Conservation (phyloP, 2,329 filamentous ascomycete species). For the Elsinoe arachidis region DNA sequence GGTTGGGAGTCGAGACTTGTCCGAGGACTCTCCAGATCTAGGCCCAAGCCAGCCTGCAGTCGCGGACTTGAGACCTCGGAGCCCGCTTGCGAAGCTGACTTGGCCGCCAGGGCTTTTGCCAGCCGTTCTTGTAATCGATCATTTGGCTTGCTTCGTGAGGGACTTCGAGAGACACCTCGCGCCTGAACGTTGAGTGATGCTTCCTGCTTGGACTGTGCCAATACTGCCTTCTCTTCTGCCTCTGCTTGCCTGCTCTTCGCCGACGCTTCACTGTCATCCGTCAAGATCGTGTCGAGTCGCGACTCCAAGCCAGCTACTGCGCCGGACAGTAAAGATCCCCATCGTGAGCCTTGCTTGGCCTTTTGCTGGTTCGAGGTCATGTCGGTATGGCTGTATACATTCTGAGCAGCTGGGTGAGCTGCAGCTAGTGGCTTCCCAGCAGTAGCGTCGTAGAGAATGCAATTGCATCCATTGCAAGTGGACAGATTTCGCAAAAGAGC, state of each 20-base stretch:
- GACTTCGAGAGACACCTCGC: constrained; percentile 44
- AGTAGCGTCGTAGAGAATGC: background rate
- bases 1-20: constrained; percentile 37
- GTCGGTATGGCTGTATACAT: background rate
- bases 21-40: constrained; percentile 35
- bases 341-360: constrained; percentile 21
- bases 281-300: constrained; percentile 80
- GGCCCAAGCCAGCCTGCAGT: constrained; percentile 41
- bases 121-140: constrained; percentile 83
- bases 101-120: constrained; percentile 75
- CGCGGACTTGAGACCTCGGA: constrained; percentile 32
- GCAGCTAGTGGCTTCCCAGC: background rate
- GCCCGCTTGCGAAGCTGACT: constrained; percentile 46
- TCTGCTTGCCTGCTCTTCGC: constrained; percentile 33
- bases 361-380: constrained; percentile 16
- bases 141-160: constrained; percentile 59
- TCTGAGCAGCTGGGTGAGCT: background rate
- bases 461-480: background rate
- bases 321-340: constrained; percentile 63
- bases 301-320: constrained; percentile 92
- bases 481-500: background rate
- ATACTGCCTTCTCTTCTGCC: constrained; percentile 20
- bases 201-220: constrained; percentile 7
- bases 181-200: constrained; percentile 11
- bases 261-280: constrained; percentile 59